Conservation (phyloP, 306 rosid species). For the Abrus precatorius region DNA sequence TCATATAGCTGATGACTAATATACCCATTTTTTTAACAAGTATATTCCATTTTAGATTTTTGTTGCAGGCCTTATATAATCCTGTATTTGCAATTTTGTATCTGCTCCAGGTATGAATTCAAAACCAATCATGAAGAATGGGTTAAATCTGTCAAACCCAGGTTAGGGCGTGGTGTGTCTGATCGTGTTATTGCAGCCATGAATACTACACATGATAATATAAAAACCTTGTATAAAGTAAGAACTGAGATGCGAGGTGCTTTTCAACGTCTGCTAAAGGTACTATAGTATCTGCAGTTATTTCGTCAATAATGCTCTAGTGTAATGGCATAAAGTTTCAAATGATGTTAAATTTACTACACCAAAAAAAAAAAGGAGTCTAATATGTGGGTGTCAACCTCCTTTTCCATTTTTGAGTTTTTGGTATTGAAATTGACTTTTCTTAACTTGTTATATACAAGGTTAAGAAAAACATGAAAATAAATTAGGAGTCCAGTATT, state of each 20-base stretch:
- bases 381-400: neutral
- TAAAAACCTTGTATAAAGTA: conserved; percentile 78
- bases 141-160: conserved; percentile 78
- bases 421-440: conserved; percentile 19
- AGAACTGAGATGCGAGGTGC: conserved; percentile 85
- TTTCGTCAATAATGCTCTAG: neutral
- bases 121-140: conserved; percentile 89
- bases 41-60: neutral
- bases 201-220: conserved; percentile 63
- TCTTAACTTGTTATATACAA: conserved; percentile 6
- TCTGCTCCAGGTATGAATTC: conserved; percentile 80
- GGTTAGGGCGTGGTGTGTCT: conserved; percentile 64
- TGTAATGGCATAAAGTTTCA: conserved; percentile 15
- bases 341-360: conserved; percentile 6
- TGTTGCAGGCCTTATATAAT: conserved; percentile 18
- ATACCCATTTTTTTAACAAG: neutral
- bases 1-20: neutral
- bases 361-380: neutral
- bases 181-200: conserved; percentile 68
- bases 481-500: neutral
- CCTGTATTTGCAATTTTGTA: conserved; percentile 30
- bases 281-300: conserved; percentile 47
- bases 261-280: conserved; percentile 83
- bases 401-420: neutral
- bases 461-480: conserved; percentile 6